A percentile compares a stretch with the other conserved stretches of the same genome.
phyloP scores from a whole-genome alignment of 164 flowering plant genomes.

The Dillenia suffruticosa region DNA sequence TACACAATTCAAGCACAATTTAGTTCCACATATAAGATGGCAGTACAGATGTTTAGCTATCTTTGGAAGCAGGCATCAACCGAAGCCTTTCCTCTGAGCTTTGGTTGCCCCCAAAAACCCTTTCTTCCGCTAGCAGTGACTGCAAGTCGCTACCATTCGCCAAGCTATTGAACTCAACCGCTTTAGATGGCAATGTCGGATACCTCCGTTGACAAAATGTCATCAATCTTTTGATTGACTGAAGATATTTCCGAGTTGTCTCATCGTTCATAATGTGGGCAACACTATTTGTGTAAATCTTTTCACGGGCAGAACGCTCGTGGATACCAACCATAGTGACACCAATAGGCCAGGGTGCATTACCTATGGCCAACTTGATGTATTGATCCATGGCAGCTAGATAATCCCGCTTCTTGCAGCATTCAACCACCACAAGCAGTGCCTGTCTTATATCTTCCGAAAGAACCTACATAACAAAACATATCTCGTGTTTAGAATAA shows the following conservation, averaged over 20 bases:
- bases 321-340: constrained; percentile 99
- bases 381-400: constrained; percentile 96
- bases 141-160: constrained; percentile 97
- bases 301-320: constrained; percentile 99
- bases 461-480: constrained; percentile 47
- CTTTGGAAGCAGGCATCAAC: constrained; percentile 53
- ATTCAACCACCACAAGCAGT: constrained; percentile 64
- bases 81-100: constrained; percentile 52
- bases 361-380: constrained; percentile 92
- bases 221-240: constrained; percentile 91
- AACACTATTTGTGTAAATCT: constrained; percentile 95
- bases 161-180: constrained; percentile 95
- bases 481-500: too few species aligned
- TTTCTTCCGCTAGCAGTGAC: constrained; percentile 72
- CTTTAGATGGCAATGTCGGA: constrained; percentile 93
- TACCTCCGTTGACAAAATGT: constrained; percentile 90
- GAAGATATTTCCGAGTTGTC: constrained; percentile 95
- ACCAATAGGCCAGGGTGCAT: constrained; percentile 99
- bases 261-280: constrained; percentile 99
- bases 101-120: constrained; percentile 20
- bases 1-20: too few species aligned
- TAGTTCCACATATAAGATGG: too few species aligned
- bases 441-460: constrained; percentile 88
- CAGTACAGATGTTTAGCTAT: not conserved
- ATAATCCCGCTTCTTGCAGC: constrained; percentile 87